These are phyloP conservation scores for Didymella lethalis DNA, from an alignment of 2,329 filamentous ascomycete genomes.

Conservation along the genomic window DNA sequence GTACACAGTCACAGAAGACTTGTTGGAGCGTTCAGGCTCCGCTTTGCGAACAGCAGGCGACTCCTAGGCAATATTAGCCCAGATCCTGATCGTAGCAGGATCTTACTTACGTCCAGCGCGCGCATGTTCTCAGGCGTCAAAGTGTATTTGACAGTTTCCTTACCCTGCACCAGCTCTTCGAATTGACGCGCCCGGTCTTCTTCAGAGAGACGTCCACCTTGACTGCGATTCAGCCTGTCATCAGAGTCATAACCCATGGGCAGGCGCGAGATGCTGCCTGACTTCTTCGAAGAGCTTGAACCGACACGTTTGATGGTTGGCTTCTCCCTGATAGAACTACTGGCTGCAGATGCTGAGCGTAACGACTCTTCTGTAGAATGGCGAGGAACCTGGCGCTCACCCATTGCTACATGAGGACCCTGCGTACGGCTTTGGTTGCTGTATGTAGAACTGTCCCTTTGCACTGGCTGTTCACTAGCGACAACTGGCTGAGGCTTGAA, in stretches of 20 bases:
- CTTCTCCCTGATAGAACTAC: constrained; percentile 30
- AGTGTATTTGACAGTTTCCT: constrained; percentile 60
- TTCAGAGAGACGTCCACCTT: constrained; percentile 48
- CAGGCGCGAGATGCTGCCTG: constrained; percentile 42
- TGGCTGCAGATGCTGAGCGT: constrained; percentile 33
- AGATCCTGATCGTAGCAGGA: neutral
- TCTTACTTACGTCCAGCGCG: constrained; percentile 53
- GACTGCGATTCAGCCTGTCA: constrained; percentile 34
- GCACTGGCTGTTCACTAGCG: constrained; percentile 10
- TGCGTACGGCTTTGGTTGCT: constrained; percentile 31
- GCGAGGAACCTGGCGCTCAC: constrained; percentile 33
- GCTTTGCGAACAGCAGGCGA: constrained; percentile 29
- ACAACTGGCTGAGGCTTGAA: constrained; percentile 8
- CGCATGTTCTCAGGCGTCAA: constrained; percentile 58
- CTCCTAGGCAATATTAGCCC: constrained; percentile 31
- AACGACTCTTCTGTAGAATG: constrained; percentile 35
- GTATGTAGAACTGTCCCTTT: constrained; percentile 22
- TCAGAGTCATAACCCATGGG: constrained; percentile 48
- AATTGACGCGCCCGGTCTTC: constrained; percentile 55
- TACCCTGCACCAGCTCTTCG: constrained; percentile 56
- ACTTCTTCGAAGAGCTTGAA: constrained; percentile 44
- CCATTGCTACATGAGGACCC: constrained; percentile 20
- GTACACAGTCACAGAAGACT: constrained; percentile 43
- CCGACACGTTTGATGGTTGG: constrained; percentile 41
- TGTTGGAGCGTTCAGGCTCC: constrained; percentile 28